Percentiles rank a stretch among this genome's conserved stretches.
Conservation (phyloP, 2,329 filamentous ascomycete genomes). For the Pseudogymnoascus sp. region DNA sequence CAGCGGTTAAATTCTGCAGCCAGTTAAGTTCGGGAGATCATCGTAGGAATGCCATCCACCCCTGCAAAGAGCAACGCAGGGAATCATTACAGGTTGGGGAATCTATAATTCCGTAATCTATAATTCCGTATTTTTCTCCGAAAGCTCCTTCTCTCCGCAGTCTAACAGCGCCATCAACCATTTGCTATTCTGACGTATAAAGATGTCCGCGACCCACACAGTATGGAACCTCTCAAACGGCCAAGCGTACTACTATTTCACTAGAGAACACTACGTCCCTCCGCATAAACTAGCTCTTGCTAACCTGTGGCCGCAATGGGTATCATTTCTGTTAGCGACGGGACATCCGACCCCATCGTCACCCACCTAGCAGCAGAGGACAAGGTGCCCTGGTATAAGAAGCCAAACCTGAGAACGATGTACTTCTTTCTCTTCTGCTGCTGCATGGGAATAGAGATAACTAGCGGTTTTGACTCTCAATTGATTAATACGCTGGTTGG, state of each 20-base stretch:
- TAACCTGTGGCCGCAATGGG: background rate
- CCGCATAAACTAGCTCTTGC: background rate
- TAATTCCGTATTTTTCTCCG: background rate
- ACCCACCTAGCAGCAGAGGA: constrained; percentile 36
- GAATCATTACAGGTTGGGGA: background rate
- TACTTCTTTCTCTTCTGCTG: constrained; percentile 38
- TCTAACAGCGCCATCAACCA: background rate
- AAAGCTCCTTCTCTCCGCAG: background rate
- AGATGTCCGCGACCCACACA: background rate
- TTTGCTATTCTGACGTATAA: background rate
- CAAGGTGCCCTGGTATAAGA: constrained; percentile 34
- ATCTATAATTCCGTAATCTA: background rate
- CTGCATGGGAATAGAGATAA: constrained; percentile 49
- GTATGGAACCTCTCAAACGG: background rate
- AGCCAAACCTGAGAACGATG: constrained; percentile 33
- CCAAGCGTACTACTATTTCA: background rate
- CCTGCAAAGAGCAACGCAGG: background rate
- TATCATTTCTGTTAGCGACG: background rate
- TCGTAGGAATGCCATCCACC: background rate
- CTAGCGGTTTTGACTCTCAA: constrained; percentile 47
- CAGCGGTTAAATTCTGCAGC: background rate
- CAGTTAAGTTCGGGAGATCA: background rate
- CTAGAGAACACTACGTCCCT: background rate
- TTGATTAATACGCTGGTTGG: constrained; percentile 37
- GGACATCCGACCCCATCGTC: constrained; percentile 31